Evolutionary conservation across 345 rosid genomes (phyloP), one percentile per base, ranked within the genome.

Genomic region (Dovyalis caffra): DNA sequence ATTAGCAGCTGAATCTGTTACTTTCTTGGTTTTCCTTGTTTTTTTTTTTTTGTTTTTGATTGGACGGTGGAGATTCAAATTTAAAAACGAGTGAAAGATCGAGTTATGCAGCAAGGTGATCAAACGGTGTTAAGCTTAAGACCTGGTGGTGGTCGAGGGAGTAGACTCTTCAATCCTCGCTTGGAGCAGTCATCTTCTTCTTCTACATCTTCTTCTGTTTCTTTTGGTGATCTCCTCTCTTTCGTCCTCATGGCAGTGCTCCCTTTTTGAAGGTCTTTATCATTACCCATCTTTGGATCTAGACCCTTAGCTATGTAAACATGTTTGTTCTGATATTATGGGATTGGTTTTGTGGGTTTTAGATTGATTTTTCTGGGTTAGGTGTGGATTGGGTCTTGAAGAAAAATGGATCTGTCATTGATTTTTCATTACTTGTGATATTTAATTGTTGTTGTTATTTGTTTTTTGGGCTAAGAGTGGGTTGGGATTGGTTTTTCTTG

Each of bases 101-200:
- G 85, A 85, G 93, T 85, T 84, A 95, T 95, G 99, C 97, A 93
- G 94, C 98, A 91, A 28, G 88, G 93, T 82, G 97, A 95, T 87
- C 90, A 86, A 77, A 79, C 97, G 88, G 93, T 89, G 83, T 81
- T 93, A 87, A 95, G 94, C 89, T 95, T 95, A 91, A 95, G 99
- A 81, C 99, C 98, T 87, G 99, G 98, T 81, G 99, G 98, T 86
- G 98, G 99, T 86, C 95, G 98, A 75, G 93, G 96, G 40, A 87
- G 83, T 85, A 90, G 96, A 86, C 83, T 87, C 67, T 83, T 90
- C 77, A 88, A 90, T 77, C 77, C 88, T 74, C 85, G 88, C 25
- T 83, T 82, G 28, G 87, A 88, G 75, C 87, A 88, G 33, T 78
- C 86, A 9, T 71, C 79, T 4, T 72, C 88, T n/a, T 79, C 89